Evolutionary conservation across 2,329 filamentous ascomycete genomes (phyloP).

Genomic region (Penicillium sp.): DNA sequence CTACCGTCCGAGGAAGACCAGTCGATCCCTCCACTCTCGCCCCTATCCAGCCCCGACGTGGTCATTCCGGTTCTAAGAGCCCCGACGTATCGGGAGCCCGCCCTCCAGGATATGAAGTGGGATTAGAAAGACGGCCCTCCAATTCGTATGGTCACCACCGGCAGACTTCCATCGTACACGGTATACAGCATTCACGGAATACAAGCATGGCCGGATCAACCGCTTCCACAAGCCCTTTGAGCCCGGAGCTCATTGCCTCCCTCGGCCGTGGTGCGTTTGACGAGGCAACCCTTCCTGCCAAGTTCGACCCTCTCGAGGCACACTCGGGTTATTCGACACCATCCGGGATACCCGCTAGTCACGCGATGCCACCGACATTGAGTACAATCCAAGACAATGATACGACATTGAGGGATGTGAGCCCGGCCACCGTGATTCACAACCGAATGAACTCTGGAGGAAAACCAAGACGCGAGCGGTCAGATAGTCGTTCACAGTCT

Average conservation of each 20-base stretch:
- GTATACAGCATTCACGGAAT: conserved; percentile 84
- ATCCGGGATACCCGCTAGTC: conserved; percentile 41
- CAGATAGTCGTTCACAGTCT: conserved; percentile 73
- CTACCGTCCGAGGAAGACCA: conserved; percentile 41
- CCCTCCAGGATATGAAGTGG: conserved; percentile 36
- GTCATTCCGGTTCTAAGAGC: conserved; percentile 43
- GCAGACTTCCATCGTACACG: conserved; percentile 96
- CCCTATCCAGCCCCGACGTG: conserved; percentile 36
- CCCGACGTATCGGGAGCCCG: conserved; percentile 37
- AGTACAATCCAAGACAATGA: conserved; percentile 41
- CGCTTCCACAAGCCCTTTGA: conserved; percentile 74
- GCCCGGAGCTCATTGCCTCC: conserved; percentile 77
- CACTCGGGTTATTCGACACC: conserved; percentile 27
- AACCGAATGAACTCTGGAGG: conserved; percentile 56
- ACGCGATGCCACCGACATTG: conserved; percentile 27
- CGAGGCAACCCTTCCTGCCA: conserved; percentile 37
- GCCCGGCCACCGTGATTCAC: conserved; percentile 28
- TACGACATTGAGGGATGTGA: conserved; percentile 23
- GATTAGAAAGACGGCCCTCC: conserved; percentile 41
- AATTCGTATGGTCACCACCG: conserved; percentile 80
- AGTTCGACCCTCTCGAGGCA: conserved; percentile 33
- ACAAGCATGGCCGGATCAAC: conserved; percentile 69
- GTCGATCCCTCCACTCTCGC: conserved; percentile 34
- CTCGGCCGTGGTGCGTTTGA: conserved; percentile 56
- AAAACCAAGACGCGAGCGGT: conserved; percentile 67